Base-by-base conservation (phyloP, 306 rosid genomes). In the Inga oerstediana region DNA sequence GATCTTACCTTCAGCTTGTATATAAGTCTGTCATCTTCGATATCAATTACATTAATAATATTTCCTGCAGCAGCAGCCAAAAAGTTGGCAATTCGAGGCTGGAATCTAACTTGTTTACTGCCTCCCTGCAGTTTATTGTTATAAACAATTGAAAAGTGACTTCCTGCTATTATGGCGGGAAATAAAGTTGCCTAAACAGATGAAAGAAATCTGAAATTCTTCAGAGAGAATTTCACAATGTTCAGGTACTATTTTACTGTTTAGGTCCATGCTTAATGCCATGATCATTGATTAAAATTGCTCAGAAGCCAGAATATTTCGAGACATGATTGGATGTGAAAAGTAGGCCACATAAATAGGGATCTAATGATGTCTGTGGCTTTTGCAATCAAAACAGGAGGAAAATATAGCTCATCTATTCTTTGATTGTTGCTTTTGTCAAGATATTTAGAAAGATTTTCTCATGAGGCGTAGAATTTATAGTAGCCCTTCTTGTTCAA, bases 51-150 rank as follows among this genome's bases (percentile, higher is more conserved):
- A 76, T 81, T 82, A 79, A 90, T 43, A 39, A 1, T 59, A 76
- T 86, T 90, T 88, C 84, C 87, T 0, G 88, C 74, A 65, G 88
- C 84, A 79, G 93, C 75, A 71, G 94, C 94, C 62, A 89, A 76
- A 83, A 77, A 32, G 49, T 80, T 82, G 76, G 90, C 97, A 78
- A 19, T 43, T 41, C 9, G 82, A 54, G 90, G 94, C 84, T 92
- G 91, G 83, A 92, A 92, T 71, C 94, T 86, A 77, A 90, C 89
- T 69, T 85, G 90, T 74, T 85, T 86, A 73, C 83, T 89, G 12
- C 90, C 97, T 71, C 94, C 94, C 93, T 90, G 85, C 81, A 85
- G 82, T 84, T 65, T 62, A 58, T 79, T 45, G 66, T 78, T 37
- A 51, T 27, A 48, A 70, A 61, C 78, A 44, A 49, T 67, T 69